Percentiles rank a stretch among this genome's conserved stretches.
These are phyloP conservation scores for Cordyceps cateniannulata DNA, from an alignment of 2,329 filamentous ascomycete genomes.

Conservation along the genomic window DNA sequence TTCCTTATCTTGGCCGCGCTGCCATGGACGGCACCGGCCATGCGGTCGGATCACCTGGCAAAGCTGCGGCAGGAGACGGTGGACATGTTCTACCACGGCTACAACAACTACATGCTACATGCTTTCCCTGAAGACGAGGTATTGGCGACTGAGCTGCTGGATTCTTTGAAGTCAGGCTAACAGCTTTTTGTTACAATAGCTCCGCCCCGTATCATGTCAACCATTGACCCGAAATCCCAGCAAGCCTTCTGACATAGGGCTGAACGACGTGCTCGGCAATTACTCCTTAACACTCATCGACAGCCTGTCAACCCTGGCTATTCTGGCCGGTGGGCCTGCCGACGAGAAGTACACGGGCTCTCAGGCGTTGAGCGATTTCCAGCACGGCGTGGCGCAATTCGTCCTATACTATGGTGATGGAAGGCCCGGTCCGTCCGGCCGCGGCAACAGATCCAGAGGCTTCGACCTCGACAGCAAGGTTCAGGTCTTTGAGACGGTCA, in stretches of 20 bases:
- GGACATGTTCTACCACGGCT: constrained; percentile 95
- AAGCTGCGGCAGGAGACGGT: constrained; percentile 54
- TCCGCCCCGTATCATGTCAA: constrained; percentile 77
- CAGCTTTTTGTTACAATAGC: constrained; percentile 33
- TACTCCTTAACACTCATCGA: constrained; percentile 95
- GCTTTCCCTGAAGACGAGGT: constrained; percentile 95
- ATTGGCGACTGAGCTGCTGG: not conserved
- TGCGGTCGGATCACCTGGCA: constrained; percentile 49
- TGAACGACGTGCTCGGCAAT: constrained; percentile 95
- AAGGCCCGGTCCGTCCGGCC: constrained; percentile 57
- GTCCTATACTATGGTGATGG: constrained; percentile 86
- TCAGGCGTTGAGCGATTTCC: constrained; percentile 64
- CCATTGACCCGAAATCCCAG: constrained; percentile 78
- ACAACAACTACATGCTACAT: constrained; percentile 86
- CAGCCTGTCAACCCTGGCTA: constrained; percentile 87
- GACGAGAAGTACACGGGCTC: constrained; percentile 30
- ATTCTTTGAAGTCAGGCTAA: constrained; percentile 6
- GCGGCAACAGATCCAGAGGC: constrained; percentile 66
- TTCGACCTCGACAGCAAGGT: constrained; percentile 98
- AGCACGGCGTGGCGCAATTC: constrained; percentile 68
- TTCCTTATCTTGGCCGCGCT: constrained; percentile 26
- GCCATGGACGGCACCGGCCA: constrained; percentile 40
- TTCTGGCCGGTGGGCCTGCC: constrained; percentile 69
- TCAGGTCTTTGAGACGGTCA: constrained; percentile 97
- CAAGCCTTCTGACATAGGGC: constrained; percentile 72